phyloP scores from a whole-genome alignment of 371 early-diverging fungal species.

The Mortierella sp. region DNA sequence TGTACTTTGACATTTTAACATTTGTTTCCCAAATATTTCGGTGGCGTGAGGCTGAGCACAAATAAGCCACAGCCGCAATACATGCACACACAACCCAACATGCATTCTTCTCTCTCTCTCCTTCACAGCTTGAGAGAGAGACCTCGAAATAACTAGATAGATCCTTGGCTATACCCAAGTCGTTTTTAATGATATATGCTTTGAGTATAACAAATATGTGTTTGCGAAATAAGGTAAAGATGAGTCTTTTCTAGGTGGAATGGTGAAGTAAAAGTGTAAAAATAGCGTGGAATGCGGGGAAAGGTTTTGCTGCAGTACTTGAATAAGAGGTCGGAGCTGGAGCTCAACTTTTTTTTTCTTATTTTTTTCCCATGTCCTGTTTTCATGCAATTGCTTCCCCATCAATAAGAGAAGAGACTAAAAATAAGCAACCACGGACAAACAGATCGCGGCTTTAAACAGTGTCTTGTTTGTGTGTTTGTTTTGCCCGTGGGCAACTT shows the following conservation, averaged over 20 bases:
- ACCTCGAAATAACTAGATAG: no score
- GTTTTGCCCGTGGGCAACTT: conserved; percentile 39
- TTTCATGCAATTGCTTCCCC: background rate
- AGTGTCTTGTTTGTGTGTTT: conserved; percentile 7
- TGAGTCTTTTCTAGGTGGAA: no score
- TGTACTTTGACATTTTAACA: background rate
- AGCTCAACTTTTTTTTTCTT: background rate
- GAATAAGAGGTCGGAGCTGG: background rate
- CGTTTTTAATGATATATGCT: no score
- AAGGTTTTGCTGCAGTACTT: background rate
- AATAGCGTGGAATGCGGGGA: conserved; percentile 10
- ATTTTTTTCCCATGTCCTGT: background rate
- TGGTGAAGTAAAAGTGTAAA: conserved; percentile 1
- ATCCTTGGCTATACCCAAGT: no score
- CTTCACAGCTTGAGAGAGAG: no score
- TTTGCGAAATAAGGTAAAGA: no score
- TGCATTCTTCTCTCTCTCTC: no score
- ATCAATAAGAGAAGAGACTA: background rate
- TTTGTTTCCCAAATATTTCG: background rate
- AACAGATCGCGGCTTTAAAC: background rate
- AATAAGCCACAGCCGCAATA: background rate
- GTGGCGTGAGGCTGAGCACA: background rate
- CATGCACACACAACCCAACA: background rate
- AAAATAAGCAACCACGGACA: conserved; percentile 3
- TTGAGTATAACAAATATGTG: no score